Base-by-base conservation (phyloP, 2,329 filamentous ascomycete species). In the Neospermospora avenae region DNA sequence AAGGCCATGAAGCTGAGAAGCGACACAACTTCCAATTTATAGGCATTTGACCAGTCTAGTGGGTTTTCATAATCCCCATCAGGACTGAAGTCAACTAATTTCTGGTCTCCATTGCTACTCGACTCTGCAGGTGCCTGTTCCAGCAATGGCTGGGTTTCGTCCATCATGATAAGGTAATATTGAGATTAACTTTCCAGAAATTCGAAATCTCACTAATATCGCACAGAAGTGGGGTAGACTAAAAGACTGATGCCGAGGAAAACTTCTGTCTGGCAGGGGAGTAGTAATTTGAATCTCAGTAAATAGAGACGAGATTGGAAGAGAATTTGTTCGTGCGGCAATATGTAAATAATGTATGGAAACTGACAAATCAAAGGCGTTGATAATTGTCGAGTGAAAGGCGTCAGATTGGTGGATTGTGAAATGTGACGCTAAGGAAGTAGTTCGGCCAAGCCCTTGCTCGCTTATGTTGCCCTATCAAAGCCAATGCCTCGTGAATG, bases 1-100 rank as follows among this genome's bases (percentile, higher is more conserved):
- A 84, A 85, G 0, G 80, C 78, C 76, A 80, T 82, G 53, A 80
- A 74, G 20, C 80, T 78, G 28, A 85, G 74, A 37, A 85, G 68
- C 18, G 73, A 66, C n/a, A 84, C 80, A 53, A 85, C 76, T 24
- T 74, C 71, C 78, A 80, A 81, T 70, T 84, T 83, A 72, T 81
- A 82, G 1, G 73, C 63, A 3, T 66, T 64, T 0, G 80, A 76
- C 83, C 83, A 86, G 57, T 83, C 76, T 57, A 78, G 70, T 1
- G 83, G 82, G 65, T 84, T 81, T 14, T 81, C 80, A 1, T 72
- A 64, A 59, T 83, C 80, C 61, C 76, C 76, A 48, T 73, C 63
- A 16, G 76, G 75, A 60, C 80, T 72, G 62, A 81, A 81, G 54
- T 79, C 76, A 55, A 81, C 73, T 39, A 76, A 41, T 1, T 58